Evolutionary conservation across 2,329 filamentous ascomycete species (phyloP), one percentile per base, ranked within the genome.

Genomic region (Aspergillus fumigatus): DNA sequence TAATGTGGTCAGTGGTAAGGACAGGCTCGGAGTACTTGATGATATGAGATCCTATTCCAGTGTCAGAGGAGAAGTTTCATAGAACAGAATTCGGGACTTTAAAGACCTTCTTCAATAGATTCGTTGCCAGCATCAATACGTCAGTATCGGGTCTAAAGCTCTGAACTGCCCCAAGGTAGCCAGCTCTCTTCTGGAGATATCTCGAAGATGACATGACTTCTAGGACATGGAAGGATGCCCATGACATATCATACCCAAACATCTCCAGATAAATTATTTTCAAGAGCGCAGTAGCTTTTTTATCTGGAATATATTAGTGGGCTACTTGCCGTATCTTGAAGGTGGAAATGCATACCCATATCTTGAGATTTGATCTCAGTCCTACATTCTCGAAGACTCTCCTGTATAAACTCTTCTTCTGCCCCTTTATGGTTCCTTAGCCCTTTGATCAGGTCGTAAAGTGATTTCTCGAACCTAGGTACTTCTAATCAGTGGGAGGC

Each of bases 161-260:
- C 80, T 99, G 94, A 29, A 96, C 92, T 8, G 94, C 94, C 14
- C 89, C 93, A 21, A 99, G 81, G 73, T 99, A 99, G 56, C 93
- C 94, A 48, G 97, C 91, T 62, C 93, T 84, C 77, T 99, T 99
- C 75, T 97, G 93, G 64, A 92, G 84, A 73, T 96, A 96, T 73
- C 97, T 97, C 50, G 88, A 82, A 41, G 91, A 96, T 40, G 92
- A 96, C 94, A 99, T 99, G 77, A 99, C 94, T 78, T 99, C 94
- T 50, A 99, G 87, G 52, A 97, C 93, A 73, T 99, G 90, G 77
- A 99, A 99, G 11, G 92, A 92, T 3, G 94, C 94, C 94, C 94
- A 99, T 3, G 93, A 97, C 94, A 99, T 99, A 76, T 97, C 94
- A 73, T 97, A 90, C 14, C 94, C 94, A 65, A 97, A 92, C 94